A percentile compares a stretch with the other conserved stretches of the same genome.
Evolutionary conservation across 2,329 filamentous ascomycete genomes (phyloP).

Genomic region (Arthrobotrys musiformis): DNA sequence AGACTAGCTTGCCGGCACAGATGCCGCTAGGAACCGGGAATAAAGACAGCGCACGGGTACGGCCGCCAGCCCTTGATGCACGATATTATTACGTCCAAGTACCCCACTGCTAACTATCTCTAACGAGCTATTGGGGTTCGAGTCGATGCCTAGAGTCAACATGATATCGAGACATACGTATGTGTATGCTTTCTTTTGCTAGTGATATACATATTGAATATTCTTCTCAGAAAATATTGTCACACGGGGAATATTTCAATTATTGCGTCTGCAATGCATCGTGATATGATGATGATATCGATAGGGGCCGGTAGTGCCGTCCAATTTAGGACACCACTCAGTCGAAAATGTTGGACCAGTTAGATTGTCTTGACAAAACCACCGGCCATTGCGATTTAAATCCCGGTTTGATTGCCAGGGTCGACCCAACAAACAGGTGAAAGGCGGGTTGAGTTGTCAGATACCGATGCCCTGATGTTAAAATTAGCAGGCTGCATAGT

Average conservation of each 20-base stretch:
- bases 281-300: neutral
- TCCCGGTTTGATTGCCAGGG: constrained; percentile 12
- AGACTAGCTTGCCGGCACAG: neutral
- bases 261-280: neutral
- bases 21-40: constrained; percentile 32
- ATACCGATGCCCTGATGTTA: constrained; percentile 45
- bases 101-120: neutral
- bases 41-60: constrained; percentile 22
- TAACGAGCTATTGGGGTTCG: constrained; percentile 7
- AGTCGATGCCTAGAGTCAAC: neutral
- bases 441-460: constrained; percentile 43
- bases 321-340: constrained; percentile 9
- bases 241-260: neutral
- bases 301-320: constrained; percentile 11
- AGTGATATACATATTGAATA: neutral
- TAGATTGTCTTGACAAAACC: neutral
- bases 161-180: too few species aligned
- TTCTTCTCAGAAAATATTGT: neutral
- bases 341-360: neutral
- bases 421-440: constrained; percentile 21
- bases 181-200: too few species aligned
- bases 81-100: neutral
- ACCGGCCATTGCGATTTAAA: neutral
- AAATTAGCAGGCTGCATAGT: constrained; percentile 48
- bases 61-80: constrained; percentile 8